Base-by-base conservation (phyloP, 2,329 filamentous ascomycete species). In the Cytospora schulzeri region DNA sequence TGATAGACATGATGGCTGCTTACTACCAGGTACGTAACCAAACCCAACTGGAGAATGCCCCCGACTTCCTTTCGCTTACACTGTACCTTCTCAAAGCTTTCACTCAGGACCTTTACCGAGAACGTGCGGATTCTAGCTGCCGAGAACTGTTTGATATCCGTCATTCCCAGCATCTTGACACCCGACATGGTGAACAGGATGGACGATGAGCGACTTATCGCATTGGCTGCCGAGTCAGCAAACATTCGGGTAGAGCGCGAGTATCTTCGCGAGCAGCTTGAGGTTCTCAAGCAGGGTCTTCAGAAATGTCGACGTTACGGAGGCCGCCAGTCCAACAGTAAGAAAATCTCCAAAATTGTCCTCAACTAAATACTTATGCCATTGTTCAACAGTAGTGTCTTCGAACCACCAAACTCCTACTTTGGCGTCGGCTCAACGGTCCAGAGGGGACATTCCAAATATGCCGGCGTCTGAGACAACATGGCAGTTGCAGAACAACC, bases 51-150 rank as follows among this genome's bases (percentile, higher is more conserved):
- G n/a, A 14, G 24, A 12, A 24, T 5, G 0, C 14, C 14, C 9
- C n/a, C 22, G n/a, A 48, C 14, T 22, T 0, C n/a, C n/a, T 4
- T 24, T 24, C n/a, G 9, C 45, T 48, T 1, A 48, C 45, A 48
- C 24, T 4, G 19, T 12, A 14, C 9, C 29, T 31, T 31, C 22
- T 22, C n/a, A 14, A 24, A 81, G 78, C 77, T 79, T 69, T 77
- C 79, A 1, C 72, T 79, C 3, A 69, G 77, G 15, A 79, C 77
- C 0, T 82, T 84, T 56, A 73, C 79, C 3, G 79, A 85, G 4
- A 82, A 82, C 24, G 72, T 84, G 12, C 74, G 79, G 22, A 81
- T 76, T n/a, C 72, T 83, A 0, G 81, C 76, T 0, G 73, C 82
- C 0, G 82, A 85, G 67, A 79, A 79, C 35, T 83, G 80, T 53